Base-by-base conservation (phyloP, 768 basidiomycete genomes). In the Pisolithus tinctorius region DNA sequence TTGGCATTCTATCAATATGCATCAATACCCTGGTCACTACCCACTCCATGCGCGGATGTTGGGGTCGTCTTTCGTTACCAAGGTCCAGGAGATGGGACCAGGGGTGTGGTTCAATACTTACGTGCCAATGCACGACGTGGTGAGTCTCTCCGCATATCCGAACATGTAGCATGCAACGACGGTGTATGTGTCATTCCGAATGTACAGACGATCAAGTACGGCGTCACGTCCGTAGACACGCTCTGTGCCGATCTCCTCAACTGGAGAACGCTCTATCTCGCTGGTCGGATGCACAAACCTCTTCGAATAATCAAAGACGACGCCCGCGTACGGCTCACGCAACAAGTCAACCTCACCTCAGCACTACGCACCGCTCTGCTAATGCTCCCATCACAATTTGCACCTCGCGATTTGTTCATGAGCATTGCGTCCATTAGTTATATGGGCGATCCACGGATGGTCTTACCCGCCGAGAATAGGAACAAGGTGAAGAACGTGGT, bases 71-170 rank as follows among this genome's bases (percentile, higher is more conserved):
- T 90, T 91, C 64, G 84, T 97, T n/a, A 78, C 86, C 16, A 78
- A 73, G 48, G 69, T 94, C 46, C 84, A 96, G 70, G 83, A 79
- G 20, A 49, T 88, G 3, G 75, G 74, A 4, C 94, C 96, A 0
- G 92, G 93, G 5, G 80, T 97, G 20, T 99, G 96, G 96, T 99
- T 95, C 68, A 96, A 96, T 59, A 82, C 95, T 0, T 89, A 84
- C 68, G 84, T 94, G 29, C 81, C 84, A 6, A 82, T 94, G 69
- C 78, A 82, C 48, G 92, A 86, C 47, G 84, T 87, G 60, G 92
- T 96, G 67, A 68, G 91, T 79, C 26, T 50, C 34, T 52, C 51
- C 48, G 56, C 52, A 44, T 42, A 9, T 31, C 6, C 11, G 23
- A 8, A 11, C 29, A 2, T 34, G 5, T 14, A 34, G 3, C 11